Percentiles rank a stretch among this genome's conserved stretches.
These are phyloP conservation scores for Gnomoniopsis smithogilvyi DNA, from an alignment of 2,329 filamentous ascomycete genomes.

Conservation along the genomic window DNA sequence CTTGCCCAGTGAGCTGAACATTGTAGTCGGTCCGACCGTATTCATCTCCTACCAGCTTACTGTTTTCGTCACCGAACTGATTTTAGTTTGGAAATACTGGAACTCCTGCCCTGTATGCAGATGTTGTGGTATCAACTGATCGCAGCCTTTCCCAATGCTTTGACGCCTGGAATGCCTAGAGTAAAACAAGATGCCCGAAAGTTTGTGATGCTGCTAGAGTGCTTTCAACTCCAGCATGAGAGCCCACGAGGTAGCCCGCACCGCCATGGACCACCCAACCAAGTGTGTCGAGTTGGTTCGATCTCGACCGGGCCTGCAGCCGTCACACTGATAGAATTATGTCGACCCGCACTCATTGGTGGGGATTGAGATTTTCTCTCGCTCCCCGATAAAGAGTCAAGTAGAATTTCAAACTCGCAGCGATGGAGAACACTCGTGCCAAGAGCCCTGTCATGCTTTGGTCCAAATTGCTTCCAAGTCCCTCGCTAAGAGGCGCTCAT, in stretches of 20 bases:
- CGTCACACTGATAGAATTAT: background rate
- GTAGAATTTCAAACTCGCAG: background rate
- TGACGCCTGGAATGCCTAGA: background rate
- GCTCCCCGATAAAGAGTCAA: background rate
- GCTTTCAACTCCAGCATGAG: conserved; percentile 8
- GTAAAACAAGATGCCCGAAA: background rate
- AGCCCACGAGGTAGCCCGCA: conserved; percentile 5
- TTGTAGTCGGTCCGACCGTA: too few relatives aligned
- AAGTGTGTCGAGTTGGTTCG: background rate
- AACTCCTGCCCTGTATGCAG: conserved; percentile 13
- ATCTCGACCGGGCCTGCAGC: background rate
- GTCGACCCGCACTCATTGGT: background rate
- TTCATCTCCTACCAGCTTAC: too few relatives aligned
- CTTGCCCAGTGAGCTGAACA: too few relatives aligned
- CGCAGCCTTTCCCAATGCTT: conserved; percentile 11
- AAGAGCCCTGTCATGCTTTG: background rate
- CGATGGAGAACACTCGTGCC: background rate
- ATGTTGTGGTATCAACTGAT: background rate
- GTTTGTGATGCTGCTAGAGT: background rate
- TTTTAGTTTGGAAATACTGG: background rate
- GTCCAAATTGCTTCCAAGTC: background rate
- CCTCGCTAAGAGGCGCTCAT: background rate
- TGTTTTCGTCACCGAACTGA: background rate
- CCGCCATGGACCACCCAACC: background rate
- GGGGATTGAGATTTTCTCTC: background rate